Evolutionary conservation across 2,329 filamentous ascomycete genomes (phyloP), one percentile per base, ranked within the genome.

Genomic region (Xylaria hypoxylon): DNA sequence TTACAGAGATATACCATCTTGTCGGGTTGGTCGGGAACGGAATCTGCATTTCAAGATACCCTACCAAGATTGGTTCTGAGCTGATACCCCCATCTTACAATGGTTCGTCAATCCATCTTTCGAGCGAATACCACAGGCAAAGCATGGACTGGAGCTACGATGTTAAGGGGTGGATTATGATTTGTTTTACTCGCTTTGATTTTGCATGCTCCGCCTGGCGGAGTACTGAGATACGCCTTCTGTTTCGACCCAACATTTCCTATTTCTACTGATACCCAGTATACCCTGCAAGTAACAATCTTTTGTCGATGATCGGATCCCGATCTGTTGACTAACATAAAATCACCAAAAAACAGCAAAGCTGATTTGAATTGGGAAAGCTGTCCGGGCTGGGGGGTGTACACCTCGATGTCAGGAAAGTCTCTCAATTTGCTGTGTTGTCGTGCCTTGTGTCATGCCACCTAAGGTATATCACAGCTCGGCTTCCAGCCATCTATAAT

Each of bases 41-140:
- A 67, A 77, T 77, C 75, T 78, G 77, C 76, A 77, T 78, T 78
- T 77, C 75, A 77, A 77, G 76, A 77, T 77, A 77, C 76, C 77
- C 77, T 68, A 67, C 67, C 72, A 72, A 76, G 73, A 77, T 73
- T 76, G 75, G 74, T 77, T 76, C 74, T 73, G 70, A 75, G 75
- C 72, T 76, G 75, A 77, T 77, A 77, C 75, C 75, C 75, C 72
- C 72, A 71, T 73, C 71, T 72, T 73, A 70, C 64, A 63, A 63
- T 64, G 65, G 65, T 68, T 65, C 59, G 64, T 66, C 67, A 51
- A 64, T 67, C 66, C 69, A 68, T 68, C 70, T 71, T 72, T 59
- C 61, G 40, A 65, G 67, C 62, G 63, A 61, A 63, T 61, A 69
- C 65, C 38, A 72, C 53, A 48, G 56, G 67, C 60, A 60, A 65